A percentile compares a stretch with the other conserved stretches of the same genome.
These are phyloP conservation scores for Cytospora chrysosperma DNA, from an alignment of 2,329 filamentous ascomycete species.

Conservation along the genomic window DNA sequence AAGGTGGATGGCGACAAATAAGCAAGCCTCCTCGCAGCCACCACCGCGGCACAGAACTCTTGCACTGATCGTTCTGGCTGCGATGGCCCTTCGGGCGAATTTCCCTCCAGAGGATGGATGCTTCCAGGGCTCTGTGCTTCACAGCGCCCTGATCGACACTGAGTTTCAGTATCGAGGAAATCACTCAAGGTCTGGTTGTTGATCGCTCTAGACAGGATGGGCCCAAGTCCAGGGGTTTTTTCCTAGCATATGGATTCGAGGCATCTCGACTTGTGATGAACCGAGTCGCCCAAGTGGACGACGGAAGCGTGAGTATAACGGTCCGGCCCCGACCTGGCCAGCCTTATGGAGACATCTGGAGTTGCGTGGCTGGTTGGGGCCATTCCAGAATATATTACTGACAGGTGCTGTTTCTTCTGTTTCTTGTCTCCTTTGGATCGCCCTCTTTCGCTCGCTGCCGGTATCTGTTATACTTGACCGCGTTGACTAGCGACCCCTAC, in stretches of 20 bases:
- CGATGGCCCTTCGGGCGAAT: not conserved
- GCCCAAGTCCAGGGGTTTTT: conserved; percentile 1
- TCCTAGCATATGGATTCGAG: not conserved
- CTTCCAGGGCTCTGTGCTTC: not conserved
- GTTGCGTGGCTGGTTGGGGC: conserved; percentile 18
- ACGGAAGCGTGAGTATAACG: conserved; percentile 12
- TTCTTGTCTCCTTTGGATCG: conserved; percentile 9
- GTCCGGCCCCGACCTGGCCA: conserved; percentile 18
- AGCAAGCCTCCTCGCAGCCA: conserved; percentile 6
- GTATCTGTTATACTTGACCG: conserved; percentile 7
- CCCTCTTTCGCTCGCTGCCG: conserved; percentile 3
- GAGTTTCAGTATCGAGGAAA: not conserved
- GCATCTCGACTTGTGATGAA: not conserved
- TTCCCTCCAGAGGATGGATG: not conserved
- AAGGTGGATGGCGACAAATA: conserved; percentile 15
- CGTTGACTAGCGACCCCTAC: conserved; percentile 18
- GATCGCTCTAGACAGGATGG: conserved; percentile 7
- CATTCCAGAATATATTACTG: conserved; percentile 13
- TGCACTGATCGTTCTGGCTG: conserved; percentile 2
- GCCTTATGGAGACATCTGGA: conserved; percentile 3
- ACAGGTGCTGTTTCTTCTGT: not conserved
- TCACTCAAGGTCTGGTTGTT: not conserved
- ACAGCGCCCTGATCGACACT: not conserved
- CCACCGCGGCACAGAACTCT: conserved; percentile 14
- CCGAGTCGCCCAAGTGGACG: conserved; percentile 4